These are phyloP conservation scores for Diaporthe aspalathi DNA, from an alignment of 2,329 filamentous ascomycete genomes.

Conservation along the genomic window DNA sequence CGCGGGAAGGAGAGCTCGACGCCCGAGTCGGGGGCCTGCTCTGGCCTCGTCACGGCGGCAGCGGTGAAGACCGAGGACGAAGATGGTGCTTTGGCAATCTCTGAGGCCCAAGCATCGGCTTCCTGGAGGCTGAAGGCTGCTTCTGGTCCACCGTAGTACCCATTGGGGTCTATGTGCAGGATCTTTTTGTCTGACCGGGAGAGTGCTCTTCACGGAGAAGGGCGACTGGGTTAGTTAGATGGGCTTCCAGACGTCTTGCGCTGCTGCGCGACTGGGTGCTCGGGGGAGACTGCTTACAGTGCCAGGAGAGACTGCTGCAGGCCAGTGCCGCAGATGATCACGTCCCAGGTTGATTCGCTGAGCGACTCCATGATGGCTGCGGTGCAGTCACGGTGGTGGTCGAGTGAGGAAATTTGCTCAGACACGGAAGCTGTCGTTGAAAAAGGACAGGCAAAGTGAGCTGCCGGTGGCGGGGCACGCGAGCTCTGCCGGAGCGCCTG, in stretches of 20 bases:
- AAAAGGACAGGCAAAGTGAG: conserved; percentile 35
- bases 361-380: conserved; percentile 74
- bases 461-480: conserved; percentile 13
- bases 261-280: background rate
- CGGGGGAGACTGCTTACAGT: conserved; percentile 66
- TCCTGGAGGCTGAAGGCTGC: conserved; percentile 89
- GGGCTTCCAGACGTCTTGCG: conserved; percentile 52
- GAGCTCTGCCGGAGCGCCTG: conserved; percentile 36
- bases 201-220: conserved; percentile 75
- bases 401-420: conserved; percentile 29
- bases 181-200: conserved; percentile 93
- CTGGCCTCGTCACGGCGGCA: conserved; percentile 52
- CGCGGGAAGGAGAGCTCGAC: conserved; percentile 70
- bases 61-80: conserved; percentile 51
- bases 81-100: conserved; percentile 45
- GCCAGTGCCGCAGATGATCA: conserved; percentile 82
- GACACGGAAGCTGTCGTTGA: conserved; percentile 38
- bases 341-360: conserved; percentile 80
- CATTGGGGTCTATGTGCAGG: conserved; percentile 87
- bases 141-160: conserved; percentile 88
- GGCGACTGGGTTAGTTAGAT: conserved; percentile 78
- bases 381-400: conserved; percentile 18
- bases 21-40: conserved; percentile 50
- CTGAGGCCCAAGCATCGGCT: conserved; percentile 77
- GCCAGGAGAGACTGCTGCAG: conserved; percentile 83